Percentiles rank a stretch among this genome's conserved stretches.
Evolutionary conservation across 2,329 filamentous ascomycete species (phyloP).

Genomic region (Ascochyta koolunga): DNA sequence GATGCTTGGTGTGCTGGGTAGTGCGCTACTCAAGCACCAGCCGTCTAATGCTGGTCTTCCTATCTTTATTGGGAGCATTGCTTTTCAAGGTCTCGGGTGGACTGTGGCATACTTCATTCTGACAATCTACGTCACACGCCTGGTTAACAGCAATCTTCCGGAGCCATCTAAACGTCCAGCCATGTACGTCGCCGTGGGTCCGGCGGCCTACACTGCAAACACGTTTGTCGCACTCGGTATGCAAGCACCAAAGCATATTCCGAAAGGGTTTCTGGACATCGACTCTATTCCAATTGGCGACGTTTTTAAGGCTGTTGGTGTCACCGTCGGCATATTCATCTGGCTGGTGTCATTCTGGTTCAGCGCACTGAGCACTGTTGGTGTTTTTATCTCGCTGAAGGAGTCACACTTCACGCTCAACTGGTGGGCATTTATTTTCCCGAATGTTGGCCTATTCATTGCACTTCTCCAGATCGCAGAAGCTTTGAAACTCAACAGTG

Average conservation of each 20-base stretch:
- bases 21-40: conserved; percentile 44
- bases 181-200: conserved; percentile 60
- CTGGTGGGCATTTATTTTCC: conserved; percentile 68
- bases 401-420: conserved; percentile 47
- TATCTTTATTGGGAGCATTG: conserved; percentile 61
- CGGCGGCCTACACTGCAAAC: conserved; percentile 34
- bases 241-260: conserved; percentile 46
- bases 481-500: conserved; percentile 56
- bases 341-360: conserved; percentile 59
- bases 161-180: conserved; percentile 49
- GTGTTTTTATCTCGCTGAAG: conserved; percentile 44
- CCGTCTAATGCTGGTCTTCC: conserved; percentile 30
- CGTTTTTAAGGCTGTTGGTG: conserved; percentile 50
- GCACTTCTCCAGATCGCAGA: conserved; percentile 61
- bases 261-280: conserved; percentile 41
- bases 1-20: conserved; percentile 47
- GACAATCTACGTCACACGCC: conserved; percentile 71
- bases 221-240: conserved; percentile 50
- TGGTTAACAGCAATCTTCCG: conserved; percentile 66
- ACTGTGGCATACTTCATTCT: conserved; percentile 71
- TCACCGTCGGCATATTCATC: conserved; percentile 53
- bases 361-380: conserved; percentile 51
- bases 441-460: conserved; percentile 64
- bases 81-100: conserved; percentile 72
- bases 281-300: conserved; percentile 44